A percentile compares a stretch with the other conserved stretches of the same genome.
Conservation (phyloP, 768 basidiomycete species). For the Candolleomyces efflorescens region DNA sequence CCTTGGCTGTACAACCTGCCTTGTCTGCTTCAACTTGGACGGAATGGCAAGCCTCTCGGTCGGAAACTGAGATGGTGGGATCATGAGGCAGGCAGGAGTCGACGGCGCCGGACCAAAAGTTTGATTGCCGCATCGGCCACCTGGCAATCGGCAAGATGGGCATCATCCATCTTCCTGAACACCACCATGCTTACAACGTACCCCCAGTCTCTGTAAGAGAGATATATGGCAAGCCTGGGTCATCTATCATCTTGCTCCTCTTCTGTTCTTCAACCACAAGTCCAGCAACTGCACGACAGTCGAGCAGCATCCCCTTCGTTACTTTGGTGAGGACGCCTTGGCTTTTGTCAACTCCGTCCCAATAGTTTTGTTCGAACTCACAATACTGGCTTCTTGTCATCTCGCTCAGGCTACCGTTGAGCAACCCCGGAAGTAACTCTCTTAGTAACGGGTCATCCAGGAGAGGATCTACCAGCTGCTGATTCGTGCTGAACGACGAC, state of each 20-base stretch:
- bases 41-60: too few relatives aligned
- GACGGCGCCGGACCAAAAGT: too few relatives aligned
- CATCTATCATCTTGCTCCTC: conserved; percentile 6
- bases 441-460: neutral
- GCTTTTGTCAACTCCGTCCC: neutral
- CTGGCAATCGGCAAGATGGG: too few relatives aligned
- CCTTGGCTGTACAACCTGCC: too few relatives aligned
- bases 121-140: too few relatives aligned
- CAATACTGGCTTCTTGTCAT: neutral
- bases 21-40: too few relatives aligned
- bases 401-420: neutral
- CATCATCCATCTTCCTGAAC: neutral
- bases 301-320: conserved; percentile 10
- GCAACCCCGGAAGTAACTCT: neutral
- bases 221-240: conserved; percentile 5
- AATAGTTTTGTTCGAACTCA: neutral
- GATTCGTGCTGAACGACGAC: neutral
- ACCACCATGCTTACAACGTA: neutral
- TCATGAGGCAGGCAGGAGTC: too few relatives aligned
- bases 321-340: conserved; percentile 1
- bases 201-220: conserved; percentile 8
- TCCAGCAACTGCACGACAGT: conserved; percentile 9
- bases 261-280: conserved; percentile 6
- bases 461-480: neutral
- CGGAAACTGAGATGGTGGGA: too few relatives aligned